phyloP scores from a whole-genome alignment of 768 basidiomycete genomes.

The Russula sp. region DNA sequence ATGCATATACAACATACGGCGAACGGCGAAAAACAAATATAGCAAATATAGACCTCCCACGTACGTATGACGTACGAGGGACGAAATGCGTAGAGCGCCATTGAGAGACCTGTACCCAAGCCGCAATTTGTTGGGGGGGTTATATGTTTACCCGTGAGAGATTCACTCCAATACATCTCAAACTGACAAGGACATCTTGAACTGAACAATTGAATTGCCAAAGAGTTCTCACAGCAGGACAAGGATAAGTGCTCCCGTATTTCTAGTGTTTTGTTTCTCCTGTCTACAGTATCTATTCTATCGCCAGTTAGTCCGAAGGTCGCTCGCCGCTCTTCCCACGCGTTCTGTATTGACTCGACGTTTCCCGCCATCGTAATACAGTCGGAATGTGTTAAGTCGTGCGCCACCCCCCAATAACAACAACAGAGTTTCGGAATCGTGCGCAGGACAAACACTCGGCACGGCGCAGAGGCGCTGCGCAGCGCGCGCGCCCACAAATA shows the following conservation, averaged over 20 bases:
- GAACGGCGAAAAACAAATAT: slow-evolving; percentile 18
- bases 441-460: background rate
- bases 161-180: background rate
- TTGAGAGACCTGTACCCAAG: background rate
- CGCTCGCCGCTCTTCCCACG: slow-evolving; percentile 9
- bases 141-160: slow-evolving; percentile 1
- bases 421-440: slow-evolving; percentile 1
- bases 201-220: background rate
- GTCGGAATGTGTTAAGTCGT: background rate
- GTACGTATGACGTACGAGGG: slow-evolving; percentile 22
- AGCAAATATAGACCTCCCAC: slow-evolving; percentile 2
- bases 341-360: background rate
- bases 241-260: slow-evolving; percentile 11
- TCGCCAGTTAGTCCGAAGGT: slow-evolving; percentile 1
- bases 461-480: too few relatives aligned
- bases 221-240: background rate
- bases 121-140: background rate
- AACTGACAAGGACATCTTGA: background rate
- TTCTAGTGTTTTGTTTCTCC: background rate
- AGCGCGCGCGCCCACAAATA: background rate
- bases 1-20: background rate
- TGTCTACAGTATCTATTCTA: background rate
- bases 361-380: background rate
- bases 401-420: background rate
- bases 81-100: slow-evolving; percentile 1